A percentile compares a stretch with the other conserved stretches of the same genome.
phyloP scores from a whole-genome alignment of 192 early-diverging fungal species.

The Geranomyces michiganensis region DNA sequence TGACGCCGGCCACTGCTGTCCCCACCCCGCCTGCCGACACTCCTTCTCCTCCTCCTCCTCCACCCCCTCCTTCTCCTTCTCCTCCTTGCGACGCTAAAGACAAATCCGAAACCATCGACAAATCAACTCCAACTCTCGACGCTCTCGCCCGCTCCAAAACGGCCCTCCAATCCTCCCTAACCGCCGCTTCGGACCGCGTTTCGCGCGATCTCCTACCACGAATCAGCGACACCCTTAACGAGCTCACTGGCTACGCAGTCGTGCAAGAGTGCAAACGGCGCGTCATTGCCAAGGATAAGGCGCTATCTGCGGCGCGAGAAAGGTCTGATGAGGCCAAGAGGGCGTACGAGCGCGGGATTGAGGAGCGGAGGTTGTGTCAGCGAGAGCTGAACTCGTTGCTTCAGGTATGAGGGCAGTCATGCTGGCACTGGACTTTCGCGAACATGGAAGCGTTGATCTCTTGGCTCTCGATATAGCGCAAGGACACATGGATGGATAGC shows the following conservation, averaged over 20 bases:
- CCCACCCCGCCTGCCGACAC: no score
- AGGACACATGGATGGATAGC: constrained; percentile 45
- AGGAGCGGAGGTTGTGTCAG: constrained; percentile 48
- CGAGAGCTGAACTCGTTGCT: constrained; percentile 49
- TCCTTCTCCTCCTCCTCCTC: no score
- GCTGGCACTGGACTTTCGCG: no score
- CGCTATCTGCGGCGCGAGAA: constrained; percentile 33
- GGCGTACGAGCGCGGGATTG: constrained; percentile 52
- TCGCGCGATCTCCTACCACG: constrained; percentile 17
- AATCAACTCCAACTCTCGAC: no score
- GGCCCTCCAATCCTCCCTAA: background rate
- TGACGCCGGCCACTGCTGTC: no score
- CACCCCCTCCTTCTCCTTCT: no score
- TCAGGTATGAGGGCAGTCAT: background rate
- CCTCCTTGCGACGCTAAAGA: no score
- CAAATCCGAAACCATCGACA: no score
- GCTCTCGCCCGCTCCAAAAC: constrained; percentile 13
- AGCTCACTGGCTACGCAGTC: constrained; percentile 42
- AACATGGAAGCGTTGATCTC: no score
- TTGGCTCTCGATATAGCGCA: constrained; percentile 30
- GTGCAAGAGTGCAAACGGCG: constrained; percentile 40
- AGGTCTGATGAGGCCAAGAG: constrained; percentile 35
- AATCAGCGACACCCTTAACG: constrained; percentile 32
- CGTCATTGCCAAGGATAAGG: constrained; percentile 34
- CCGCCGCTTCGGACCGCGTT: background rate